These are phyloP conservation scores for Globisporangium emineosum DNA, from an alignment of 352 stramenopile genomes.

Conservation along the genomic window DNA sequence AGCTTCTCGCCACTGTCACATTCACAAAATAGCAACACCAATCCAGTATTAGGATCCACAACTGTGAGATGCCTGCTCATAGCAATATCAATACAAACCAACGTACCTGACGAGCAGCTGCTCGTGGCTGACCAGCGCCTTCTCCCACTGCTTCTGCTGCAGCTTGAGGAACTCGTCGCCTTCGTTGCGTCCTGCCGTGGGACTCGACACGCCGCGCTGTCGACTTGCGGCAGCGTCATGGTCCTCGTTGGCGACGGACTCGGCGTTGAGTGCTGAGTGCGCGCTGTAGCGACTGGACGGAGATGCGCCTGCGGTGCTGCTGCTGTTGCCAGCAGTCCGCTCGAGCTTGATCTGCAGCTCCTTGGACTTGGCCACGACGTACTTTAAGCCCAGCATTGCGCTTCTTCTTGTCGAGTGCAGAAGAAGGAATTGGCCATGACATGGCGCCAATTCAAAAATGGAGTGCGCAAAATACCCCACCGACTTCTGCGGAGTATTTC, in stretches of 20 bases:
- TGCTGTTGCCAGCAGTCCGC: conserved; percentile 1
- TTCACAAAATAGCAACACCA: conserved; percentile 4
- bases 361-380: conserved; percentile 73
- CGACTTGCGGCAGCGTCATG: neutral
- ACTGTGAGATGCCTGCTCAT: neutral
- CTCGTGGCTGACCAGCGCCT: conserved; percentile 34
- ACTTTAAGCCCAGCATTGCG: conserved; percentile 64
- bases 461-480: too few species aligned
- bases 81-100: neutral
- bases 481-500: too few species aligned
- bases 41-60: neutral
- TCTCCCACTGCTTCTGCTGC: conserved; percentile 32
- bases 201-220: conserved; percentile 6
- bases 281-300: conserved; percentile 10
- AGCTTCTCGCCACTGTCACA: conserved; percentile 48
- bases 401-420: too few species aligned
- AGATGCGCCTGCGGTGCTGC: neutral
- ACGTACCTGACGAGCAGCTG: conserved; percentile 44
- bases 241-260: neutral
- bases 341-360: conserved; percentile 63
- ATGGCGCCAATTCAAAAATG: too few species aligned
- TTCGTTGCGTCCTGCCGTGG: conserved; percentile 13
- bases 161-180: conserved; percentile 42
- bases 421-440: too few species aligned
- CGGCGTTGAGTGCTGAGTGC: neutral